phyloP scores from a whole-genome alignment of 179 eudicot species.

The Vitellaria paradoxa region DNA sequence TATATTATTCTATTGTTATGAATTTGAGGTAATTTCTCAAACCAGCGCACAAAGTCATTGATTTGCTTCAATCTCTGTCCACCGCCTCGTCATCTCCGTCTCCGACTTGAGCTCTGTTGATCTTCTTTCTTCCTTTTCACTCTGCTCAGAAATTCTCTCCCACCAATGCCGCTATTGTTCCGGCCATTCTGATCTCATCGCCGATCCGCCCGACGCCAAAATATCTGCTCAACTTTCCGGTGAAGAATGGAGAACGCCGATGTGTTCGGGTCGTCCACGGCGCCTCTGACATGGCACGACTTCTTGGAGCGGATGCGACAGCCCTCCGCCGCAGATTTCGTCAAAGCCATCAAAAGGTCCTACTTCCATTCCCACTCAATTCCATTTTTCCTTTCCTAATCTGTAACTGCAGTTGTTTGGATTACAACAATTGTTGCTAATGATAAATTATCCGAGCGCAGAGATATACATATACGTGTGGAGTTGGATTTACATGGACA shows the following conservation, averaged over 20 bases:
- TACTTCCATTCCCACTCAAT: neutral
- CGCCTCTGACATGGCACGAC: slow-evolving; percentile 92
- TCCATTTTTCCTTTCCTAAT: neutral
- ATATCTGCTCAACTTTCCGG: neutral
- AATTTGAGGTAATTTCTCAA: no score
- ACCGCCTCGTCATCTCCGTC: no score
- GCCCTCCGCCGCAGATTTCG: slow-evolving; percentile 93
- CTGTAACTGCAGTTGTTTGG: neutral
- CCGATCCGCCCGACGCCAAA: neutral
- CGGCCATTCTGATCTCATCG: neutral
- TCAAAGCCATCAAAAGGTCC: slow-evolving; percentile 93
- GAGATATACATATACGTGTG: neutral
- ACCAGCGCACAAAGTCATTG: no score
- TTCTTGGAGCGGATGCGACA: slow-evolving; percentile 98
- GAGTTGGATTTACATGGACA: neutral
- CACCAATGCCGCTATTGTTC: no score
- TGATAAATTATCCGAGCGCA: neutral
- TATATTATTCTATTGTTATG: no score
- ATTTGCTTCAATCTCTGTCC: no score
- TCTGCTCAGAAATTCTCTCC: no score
- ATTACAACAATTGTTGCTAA: no score
- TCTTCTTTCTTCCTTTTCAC: no score
- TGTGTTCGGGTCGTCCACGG: slow-evolving; percentile 73
- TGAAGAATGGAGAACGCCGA: slow-evolving; percentile 69
- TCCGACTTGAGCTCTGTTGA: no score